These are phyloP conservation scores for Phytopythium helicoides DNA, from an alignment of 352 stramenopile genomes.

Conservation along the genomic window DNA sequence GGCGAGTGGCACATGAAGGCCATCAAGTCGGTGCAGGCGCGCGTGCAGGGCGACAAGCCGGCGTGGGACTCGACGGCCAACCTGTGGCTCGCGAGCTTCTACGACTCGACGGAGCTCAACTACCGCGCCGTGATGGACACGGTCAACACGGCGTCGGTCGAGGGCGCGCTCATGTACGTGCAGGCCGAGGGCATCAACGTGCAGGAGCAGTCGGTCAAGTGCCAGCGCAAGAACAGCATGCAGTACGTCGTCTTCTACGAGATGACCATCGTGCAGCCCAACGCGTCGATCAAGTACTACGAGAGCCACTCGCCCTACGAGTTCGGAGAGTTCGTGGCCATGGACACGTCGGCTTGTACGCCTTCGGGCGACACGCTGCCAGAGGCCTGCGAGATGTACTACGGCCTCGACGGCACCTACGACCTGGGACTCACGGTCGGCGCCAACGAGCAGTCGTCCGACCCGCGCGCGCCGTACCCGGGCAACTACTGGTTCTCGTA, in stretches of 20 bases:
- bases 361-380: slow-evolving; percentile 26
- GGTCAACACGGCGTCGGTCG: slow-evolving; percentile 59
- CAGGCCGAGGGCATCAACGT: slow-evolving; percentile 66
- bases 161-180: slow-evolving; percentile 68
- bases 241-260: slow-evolving; percentile 73
- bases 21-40: slow-evolving; percentile 52
- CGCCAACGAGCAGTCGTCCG: slow-evolving; percentile 31
- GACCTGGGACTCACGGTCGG: slow-evolving; percentile 53
- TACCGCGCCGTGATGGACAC: slow-evolving; percentile 45
- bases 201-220: slow-evolving; percentile 46
- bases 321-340: slow-evolving; percentile 56
- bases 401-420: slow-evolving; percentile 37
- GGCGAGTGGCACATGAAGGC: slow-evolving; percentile 41
- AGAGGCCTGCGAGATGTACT: slow-evolving; percentile 43
- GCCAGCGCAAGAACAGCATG: slow-evolving; percentile 70
- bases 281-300: slow-evolving; percentile 45
- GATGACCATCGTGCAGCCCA: slow-evolving; percentile 62
- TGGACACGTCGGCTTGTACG: slow-evolving; percentile 66
- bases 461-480: slow-evolving; percentile 56
- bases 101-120: slow-evolving; percentile 27
- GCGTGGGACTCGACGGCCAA: slow-evolving; percentile 30
- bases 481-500: slow-evolving; percentile 75
- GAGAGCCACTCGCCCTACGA: slow-evolving; percentile 31
- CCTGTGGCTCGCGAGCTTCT: slow-evolving; percentile 39
- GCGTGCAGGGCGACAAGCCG: slow-evolving; percentile 48